phyloP scores from a whole-genome alignment of 2,329 filamentous ascomycete genomes.

The Fusarium nygamai region DNA sequence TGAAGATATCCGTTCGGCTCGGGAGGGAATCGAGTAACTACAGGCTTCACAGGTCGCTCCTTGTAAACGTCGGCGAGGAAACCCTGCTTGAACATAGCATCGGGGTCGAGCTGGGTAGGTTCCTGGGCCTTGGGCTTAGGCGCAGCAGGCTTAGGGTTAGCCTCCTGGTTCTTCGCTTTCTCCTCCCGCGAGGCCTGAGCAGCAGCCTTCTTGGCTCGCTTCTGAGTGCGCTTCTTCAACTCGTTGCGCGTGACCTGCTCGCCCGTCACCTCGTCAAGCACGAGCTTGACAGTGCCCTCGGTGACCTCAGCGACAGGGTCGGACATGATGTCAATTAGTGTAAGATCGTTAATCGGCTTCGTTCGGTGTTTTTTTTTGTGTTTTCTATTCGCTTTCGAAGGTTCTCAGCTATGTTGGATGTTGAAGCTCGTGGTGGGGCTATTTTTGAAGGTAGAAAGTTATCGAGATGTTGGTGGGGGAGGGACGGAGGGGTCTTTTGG shows the following conservation, averaged over 20 bases:
- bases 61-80: slow-evolving; percentile 79
- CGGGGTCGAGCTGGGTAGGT: slow-evolving; percentile 57
- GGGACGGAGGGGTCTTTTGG: slow-evolving; percentile 29
- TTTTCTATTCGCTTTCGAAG: background rate
- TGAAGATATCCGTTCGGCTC: slow-evolving; percentile 95
- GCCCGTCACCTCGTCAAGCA: slow-evolving; percentile 71
- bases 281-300: slow-evolving; percentile 59
- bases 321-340: slow-evolving; percentile 29
- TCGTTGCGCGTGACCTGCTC: slow-evolving; percentile 73
- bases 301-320: slow-evolving; percentile 42
- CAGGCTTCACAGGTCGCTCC: slow-evolving; percentile 68
- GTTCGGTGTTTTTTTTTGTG: background rate
- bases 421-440: slow-evolving; percentile 42
- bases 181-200: slow-evolving; percentile 60
- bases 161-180: slow-evolving; percentile 45
- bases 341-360: background rate
- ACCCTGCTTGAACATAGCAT: slow-evolving; percentile 82
- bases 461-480: slow-evolving; percentile 40
- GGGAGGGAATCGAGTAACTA: slow-evolving; percentile 80
- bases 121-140: slow-evolving; percentile 60
- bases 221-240: slow-evolving; percentile 68
- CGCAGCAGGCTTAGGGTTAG: slow-evolving; percentile 42
- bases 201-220: slow-evolving; percentile 66
- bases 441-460: slow-evolving; percentile 40
- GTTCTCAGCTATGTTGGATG: slow-evolving; percentile 13